These are phyloP conservation scores for Metschnikowia lunata DNA, from an alignment of 805 yeast species.

Conservation along the genomic window DNA sequence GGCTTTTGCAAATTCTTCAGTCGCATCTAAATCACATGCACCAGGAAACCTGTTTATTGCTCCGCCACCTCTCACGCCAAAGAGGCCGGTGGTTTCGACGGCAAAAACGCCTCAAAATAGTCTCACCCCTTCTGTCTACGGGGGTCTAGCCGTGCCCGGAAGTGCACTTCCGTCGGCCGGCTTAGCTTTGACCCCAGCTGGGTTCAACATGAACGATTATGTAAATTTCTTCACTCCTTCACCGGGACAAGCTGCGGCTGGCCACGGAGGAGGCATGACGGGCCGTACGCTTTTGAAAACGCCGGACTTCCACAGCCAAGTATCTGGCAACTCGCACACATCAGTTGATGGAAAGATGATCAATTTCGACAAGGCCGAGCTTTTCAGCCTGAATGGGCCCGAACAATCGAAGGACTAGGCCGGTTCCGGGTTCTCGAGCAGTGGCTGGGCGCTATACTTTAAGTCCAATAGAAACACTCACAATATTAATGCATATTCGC, in stretches of 20 bases:
- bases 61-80: conserved; percentile 42
- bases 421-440: background rate
- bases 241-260: conserved; percentile 50
- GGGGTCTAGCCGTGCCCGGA: conserved; percentile 22
- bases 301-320: conserved; percentile 37
- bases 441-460: no score
- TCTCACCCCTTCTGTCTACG: conserved; percentile 37
- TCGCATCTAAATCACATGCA: conserved; percentile 9
- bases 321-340: conserved; percentile 14
- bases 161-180: conserved; percentile 38
- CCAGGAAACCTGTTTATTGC: conserved; percentile 25
- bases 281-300: conserved; percentile 29
- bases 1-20: conserved; percentile 3
- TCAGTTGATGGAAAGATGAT: conserved; percentile 41
- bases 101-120: conserved; percentile 39
- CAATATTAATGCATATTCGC: no score
- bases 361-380: conserved; percentile 38
- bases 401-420: conserved; percentile 15
- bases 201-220: conserved; percentile 79
- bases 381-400: conserved; percentile 15
- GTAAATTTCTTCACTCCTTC: conserved; percentile 76
- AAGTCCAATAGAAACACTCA: background rate
- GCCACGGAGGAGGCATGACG: conserved; percentile 6
- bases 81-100: conserved; percentile 25
- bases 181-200: conserved; percentile 51